Evolutionary conservation across 169 alveolate species (phyloP), one percentile per base, ranked within the genome.

Genomic region (Plasmodium knowlesi): DNA sequence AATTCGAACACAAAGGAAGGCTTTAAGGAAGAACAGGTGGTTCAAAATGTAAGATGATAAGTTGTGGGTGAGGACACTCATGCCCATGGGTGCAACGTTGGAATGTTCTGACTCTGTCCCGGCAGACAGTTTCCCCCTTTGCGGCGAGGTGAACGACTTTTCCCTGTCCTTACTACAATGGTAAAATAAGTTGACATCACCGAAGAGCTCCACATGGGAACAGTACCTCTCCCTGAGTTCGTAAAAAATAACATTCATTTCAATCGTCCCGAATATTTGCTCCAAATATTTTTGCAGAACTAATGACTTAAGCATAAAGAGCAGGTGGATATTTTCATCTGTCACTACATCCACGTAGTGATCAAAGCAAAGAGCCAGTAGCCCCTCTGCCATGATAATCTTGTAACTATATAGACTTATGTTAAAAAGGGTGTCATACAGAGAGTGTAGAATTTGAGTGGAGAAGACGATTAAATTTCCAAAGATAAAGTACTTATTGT

Each of bases 221-320:
- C 95, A 91, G 61, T 81, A 91, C 0, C 92, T 67, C 61, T 91
- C 95, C 25, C 95, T 70, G 16, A 91, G 54, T 25, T 91, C 95
- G 34, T 71, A 91, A 91, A 91, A 54, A 10, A 91, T 91, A 4
- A 53, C 95, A 91, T 91, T 91, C 92, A 91, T 81, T 72, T 91
- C 95, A 10, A 91, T 37, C 5, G 32, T 25, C 25, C 95, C 95
- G 76, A 82, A 82, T 1, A 80, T 71, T 14, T 16, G 72, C 82
- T 91, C 95, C 71, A 91, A 81, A 39, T 43, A 91, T 30, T 72
- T 91, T 72, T 82, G 92, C 41, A 91, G 83, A 16, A 57, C 46
- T 30, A 71, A 54, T 6, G 74, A 81, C 57, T 82, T 80, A 2
- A 91, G 57, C 92, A 91, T 91, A 71, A 43, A 82, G 10, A 91